phyloP scores from a whole-genome alignment of 2,329 filamentous ascomycete genomes.

The Alternaria arbusti region DNA sequence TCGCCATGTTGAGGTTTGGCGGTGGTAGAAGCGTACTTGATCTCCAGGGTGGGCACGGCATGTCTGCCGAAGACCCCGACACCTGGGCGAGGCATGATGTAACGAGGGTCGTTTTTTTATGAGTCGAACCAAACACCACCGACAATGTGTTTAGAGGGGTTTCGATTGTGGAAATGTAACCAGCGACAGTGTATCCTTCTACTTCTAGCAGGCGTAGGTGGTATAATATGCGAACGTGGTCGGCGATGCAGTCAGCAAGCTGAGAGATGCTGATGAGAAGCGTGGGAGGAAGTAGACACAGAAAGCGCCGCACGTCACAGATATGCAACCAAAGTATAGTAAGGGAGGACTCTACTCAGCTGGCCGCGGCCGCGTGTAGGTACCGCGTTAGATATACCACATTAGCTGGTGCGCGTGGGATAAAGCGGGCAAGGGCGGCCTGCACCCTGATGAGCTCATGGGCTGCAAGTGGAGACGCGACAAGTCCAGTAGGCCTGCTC shows the following conservation, averaged over 20 bases:
- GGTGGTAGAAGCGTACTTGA: conserved; percentile 45
- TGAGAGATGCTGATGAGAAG: conserved; percentile 1
- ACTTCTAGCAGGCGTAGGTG: neutral
- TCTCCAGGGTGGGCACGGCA: conserved; percentile 49
- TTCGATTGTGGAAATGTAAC: neutral
- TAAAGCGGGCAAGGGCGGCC: conserved; percentile 31
- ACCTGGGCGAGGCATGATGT: conserved; percentile 43
- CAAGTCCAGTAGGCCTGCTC: conserved; percentile 3
- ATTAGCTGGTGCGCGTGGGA: conserved; percentile 10
- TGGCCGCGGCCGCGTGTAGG: conserved; percentile 7
- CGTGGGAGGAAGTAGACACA: conserved; percentile 5
- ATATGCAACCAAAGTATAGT: neutral
- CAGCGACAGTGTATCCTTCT: neutral
- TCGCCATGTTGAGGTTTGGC: conserved; percentile 1
- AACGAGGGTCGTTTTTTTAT: neutral
- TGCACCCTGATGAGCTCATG: conserved; percentile 24
- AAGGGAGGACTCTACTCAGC: conserved; percentile 2
- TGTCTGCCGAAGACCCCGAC: conserved; percentile 46
- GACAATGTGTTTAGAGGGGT: neutral
- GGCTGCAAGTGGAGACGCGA: conserved; percentile 14
- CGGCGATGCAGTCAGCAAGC: conserved; percentile 13
- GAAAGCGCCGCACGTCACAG: neutral
- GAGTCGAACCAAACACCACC: neutral
- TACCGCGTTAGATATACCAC: conserved; percentile 14
- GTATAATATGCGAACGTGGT: conserved; percentile 4